phyloP scores from a whole-genome alignment of 306 rosid genomes.

The Quercus wislizeni region DNA sequence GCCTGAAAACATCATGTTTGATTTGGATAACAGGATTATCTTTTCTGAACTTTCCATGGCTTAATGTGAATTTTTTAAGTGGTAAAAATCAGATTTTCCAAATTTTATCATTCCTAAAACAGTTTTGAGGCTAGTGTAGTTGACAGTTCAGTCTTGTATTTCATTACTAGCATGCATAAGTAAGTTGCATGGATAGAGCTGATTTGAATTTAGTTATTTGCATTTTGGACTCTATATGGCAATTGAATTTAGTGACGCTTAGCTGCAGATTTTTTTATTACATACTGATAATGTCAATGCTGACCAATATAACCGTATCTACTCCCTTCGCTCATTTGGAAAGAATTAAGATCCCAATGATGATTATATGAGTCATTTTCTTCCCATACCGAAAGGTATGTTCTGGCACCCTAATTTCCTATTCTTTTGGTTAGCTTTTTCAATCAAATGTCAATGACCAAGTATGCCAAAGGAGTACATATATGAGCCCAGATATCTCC shows the following conservation, averaged over 20 bases:
- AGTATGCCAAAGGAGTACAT: constrained; percentile 91
- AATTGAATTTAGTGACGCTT: background rate
- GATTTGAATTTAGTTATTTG: constrained; percentile 9
- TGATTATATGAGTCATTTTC: constrained; percentile 78
- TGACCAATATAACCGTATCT: constrained; percentile 82
- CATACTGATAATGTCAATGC: constrained; percentile 12
- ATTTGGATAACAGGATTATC: background rate
- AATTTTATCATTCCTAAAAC: background rate
- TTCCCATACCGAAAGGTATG: constrained; percentile 68
- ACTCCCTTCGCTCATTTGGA: constrained; percentile 86
- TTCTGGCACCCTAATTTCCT: constrained; percentile 10
- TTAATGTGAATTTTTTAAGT: background rate
- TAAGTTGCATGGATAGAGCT: background rate
- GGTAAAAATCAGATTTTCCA: background rate
- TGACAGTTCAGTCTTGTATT: background rate
- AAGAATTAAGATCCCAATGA: constrained; percentile 93
- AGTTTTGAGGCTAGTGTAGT: background rate
- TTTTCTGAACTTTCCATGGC: background rate
- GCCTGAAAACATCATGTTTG: background rate
- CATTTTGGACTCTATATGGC: background rate
- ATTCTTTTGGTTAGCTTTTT: constrained; percentile 19
- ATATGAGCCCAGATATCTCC: constrained; percentile 98
- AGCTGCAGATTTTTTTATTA: background rate
- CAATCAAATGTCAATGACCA: constrained; percentile 27
- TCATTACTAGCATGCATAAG: background rate